Percentiles rank a stretch among this genome's conserved stretches.
These are phyloP conservation scores for Kwoniella sp. DNA, from an alignment of 768 basidiomycete genomes.

Conservation along the genomic window DNA sequence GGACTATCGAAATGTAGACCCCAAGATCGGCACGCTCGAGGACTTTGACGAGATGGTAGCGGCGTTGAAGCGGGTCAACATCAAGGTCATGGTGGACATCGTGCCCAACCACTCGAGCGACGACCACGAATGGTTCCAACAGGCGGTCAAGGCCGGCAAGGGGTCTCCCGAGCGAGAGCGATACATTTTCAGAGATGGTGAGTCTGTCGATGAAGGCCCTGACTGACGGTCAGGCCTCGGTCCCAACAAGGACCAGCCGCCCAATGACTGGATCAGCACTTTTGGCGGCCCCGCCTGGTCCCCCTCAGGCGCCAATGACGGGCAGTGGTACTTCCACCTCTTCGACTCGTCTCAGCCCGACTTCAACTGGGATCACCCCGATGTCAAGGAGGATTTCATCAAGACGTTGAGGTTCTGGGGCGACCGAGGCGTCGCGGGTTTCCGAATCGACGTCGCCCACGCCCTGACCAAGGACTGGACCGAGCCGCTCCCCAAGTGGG, in stretches of 20 bases:
- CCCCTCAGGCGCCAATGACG: constrained; percentile 24
- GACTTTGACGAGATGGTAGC: constrained; percentile 42
- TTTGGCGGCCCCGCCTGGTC: constrained; percentile 42
- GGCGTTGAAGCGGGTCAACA: constrained; percentile 24
- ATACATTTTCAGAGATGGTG: constrained; percentile 43
- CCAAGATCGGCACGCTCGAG: constrained; percentile 35
- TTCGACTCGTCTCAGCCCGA: constrained; percentile 43
- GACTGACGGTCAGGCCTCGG: constrained; percentile 23
- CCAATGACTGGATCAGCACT: constrained; percentile 31
- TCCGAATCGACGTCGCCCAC: constrained; percentile 41
- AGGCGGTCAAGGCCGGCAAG: constrained; percentile 29
- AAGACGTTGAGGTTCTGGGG: constrained; percentile 40
- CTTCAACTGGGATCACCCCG: constrained; percentile 37
- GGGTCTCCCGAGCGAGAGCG: constrained; percentile 26
- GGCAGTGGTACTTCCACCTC: constrained; percentile 40
- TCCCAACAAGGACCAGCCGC: constrained; percentile 25
- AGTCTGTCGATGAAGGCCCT: neutral
- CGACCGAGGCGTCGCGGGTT: constrained; percentile 38
- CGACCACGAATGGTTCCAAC: constrained; percentile 44
- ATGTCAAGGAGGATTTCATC: constrained; percentile 39
- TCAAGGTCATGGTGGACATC: constrained; percentile 41
- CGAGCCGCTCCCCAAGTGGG: constrained; percentile 18
- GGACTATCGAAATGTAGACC: constrained; percentile 41
- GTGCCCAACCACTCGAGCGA: constrained; percentile 44
- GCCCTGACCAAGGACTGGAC: constrained; percentile 33